Evolutionary conservation across 164 flowering plant species (phyloP).

Genomic region (Cinnamomum chago): DNA sequence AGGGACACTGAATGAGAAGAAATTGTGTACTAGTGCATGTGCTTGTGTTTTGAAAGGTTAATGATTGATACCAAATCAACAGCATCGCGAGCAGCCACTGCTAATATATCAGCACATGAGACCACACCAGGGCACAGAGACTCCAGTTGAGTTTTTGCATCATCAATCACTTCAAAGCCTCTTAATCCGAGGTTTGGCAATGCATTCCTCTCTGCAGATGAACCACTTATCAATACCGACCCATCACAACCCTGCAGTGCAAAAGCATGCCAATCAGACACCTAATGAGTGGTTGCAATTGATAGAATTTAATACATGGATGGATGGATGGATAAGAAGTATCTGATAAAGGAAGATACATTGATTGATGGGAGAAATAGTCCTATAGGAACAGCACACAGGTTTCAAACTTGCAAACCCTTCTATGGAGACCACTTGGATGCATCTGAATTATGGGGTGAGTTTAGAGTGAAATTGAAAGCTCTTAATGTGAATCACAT

Average conservation of each 20-base stretch:
- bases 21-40: not conserved
- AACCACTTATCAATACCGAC: conserved; percentile 50
- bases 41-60: too few species aligned
- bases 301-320: not conserved
- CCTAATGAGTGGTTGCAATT: not conserved
- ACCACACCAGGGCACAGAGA: conserved; percentile 57
- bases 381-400: too few species aligned
- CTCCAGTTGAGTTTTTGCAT: conserved; percentile 63
- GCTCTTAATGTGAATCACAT: too few species aligned
- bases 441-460: too few species aligned
- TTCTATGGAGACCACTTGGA: too few species aligned
- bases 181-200: conserved; percentile 49
- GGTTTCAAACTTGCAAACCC: too few species aligned
- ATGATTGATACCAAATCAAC: conserved; percentile 47
- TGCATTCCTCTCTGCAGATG: conserved; percentile 52
- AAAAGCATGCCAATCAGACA: not conserved
- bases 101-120: conserved; percentile 73
- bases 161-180: conserved; percentile 68
- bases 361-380: not conserved
- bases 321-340: not conserved
- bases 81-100: conserved; percentile 72
- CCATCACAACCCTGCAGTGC: conserved; percentile 66
- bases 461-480: too few species aligned
- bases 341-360: too few species aligned
- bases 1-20: too few species aligned